Evolutionary conservation across 768 basidiomycete genomes (phyloP).

Genomic region (Pulveroboletus sp.): DNA sequence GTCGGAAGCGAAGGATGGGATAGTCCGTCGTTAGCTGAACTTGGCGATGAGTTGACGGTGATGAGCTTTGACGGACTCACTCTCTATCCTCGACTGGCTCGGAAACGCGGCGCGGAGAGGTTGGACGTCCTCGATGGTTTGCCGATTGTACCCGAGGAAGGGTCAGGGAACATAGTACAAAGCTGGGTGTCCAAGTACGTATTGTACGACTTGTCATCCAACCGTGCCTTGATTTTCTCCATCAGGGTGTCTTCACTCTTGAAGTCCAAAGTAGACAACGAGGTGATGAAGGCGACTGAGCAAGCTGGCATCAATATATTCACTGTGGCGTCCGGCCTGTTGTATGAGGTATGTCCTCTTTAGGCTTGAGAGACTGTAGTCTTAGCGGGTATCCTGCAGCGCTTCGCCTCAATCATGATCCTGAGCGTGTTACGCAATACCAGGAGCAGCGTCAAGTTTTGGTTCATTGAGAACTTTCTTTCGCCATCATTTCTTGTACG

Average conservation of each 20-base stretch:
- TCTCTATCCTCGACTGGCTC: conserved; percentile 72
- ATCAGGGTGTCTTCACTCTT: conserved; percentile 45
- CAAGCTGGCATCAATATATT: conserved; percentile 98
- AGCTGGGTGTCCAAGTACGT: conserved; percentile 50
- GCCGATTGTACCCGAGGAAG: conserved; percentile 27
- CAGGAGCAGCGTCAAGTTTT: conserved; percentile 93
- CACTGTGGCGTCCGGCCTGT: conserved; percentile 92
- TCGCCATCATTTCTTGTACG: conserved; percentile 92
- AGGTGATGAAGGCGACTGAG: conserved; percentile 16
- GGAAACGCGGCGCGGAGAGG: conserved; percentile 71
- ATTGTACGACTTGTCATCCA: background rate
- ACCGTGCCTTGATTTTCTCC: conserved; percentile 1
- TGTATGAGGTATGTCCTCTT: conserved; percentile 76
- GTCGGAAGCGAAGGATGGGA: conserved; percentile 89
- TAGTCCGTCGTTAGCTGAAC: conserved; percentile 62
- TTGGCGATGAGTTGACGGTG: conserved; percentile 71
- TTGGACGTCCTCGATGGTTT: conserved; percentile 70
- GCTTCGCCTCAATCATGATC: conserved; percentile 98
- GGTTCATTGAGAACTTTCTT: conserved; percentile 99
- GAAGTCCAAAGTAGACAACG: conserved; percentile 25
- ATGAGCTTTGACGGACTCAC: conserved; percentile 90
- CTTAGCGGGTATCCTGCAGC: conserved; percentile 40
- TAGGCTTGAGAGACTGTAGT: background rate
- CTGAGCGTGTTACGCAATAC: conserved; percentile 93
- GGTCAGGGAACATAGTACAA: conserved; percentile 40